Base-by-base conservation (phyloP, 345 rosid species). In the Odontarrhena argentea region DNA sequence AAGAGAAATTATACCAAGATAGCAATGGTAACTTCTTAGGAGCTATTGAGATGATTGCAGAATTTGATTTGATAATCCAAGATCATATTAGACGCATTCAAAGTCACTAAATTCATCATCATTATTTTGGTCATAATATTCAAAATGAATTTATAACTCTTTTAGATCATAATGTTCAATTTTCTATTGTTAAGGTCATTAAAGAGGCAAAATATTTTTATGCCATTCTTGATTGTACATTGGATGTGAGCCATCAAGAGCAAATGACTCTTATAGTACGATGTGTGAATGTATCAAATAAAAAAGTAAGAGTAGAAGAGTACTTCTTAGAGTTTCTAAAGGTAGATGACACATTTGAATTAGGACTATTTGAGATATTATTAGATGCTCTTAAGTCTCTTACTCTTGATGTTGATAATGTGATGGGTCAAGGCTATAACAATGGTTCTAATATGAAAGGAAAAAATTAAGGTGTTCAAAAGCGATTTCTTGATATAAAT, bases 191-290 rank as follows among this genome's bases (percentile, higher is more conserved):
- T 18, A 18, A 18, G 22, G 22, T 18, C 22, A 18, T 18, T 18
- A 18, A 18, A 18, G 22, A 18, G 22, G 82, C 77, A 11, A 47
- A 43, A 1, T 43, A 43, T 43, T 43, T 43, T n/a, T 43, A 15
- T n/a, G 13, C 13, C 15, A 13, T 43, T 12, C 15, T 43, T n/a
- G 8, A 43, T 43, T 43, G 22, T 18, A 18, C 22, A 18, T 18
- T 18, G 22, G 22, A 18, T 18, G 22, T 18, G 22, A 18, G 22
- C 22, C 22, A 18, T 18, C 22, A 18, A 18, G 22, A 18, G 2
- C 34, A 51, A 50, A 51, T 51, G 56, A 24, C 56, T 51, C 9
- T 51, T 1, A 25, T 25, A 22, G 1, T 9, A 25, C 6, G 35
- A 24, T 51, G 35, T 30, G n/a, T 24, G 14, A 12, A 5, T 4